phyloP scores from a whole-genome alignment of 768 basidiomycete genomes.

The Gyrodon lividus region DNA sequence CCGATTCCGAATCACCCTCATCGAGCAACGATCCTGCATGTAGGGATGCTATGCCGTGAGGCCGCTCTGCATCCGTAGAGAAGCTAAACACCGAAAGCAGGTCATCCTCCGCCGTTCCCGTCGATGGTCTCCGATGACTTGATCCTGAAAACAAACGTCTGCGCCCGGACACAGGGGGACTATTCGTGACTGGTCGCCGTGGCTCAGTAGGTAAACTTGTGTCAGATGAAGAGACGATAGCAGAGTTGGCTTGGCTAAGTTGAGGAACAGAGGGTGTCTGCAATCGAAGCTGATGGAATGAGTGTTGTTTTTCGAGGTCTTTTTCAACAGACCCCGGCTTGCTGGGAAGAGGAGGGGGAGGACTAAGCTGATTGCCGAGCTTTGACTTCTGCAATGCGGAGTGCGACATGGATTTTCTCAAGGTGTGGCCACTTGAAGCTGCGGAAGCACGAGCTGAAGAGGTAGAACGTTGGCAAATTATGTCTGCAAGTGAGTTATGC shows the following conservation, averaged over 20 bases:
- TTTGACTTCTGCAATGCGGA: conserved; percentile 45
- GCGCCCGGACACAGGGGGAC: conserved; percentile 33
- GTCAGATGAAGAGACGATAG: conserved; percentile 5
- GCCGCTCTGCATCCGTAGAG: conserved; percentile 42
- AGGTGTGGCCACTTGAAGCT: conserved; percentile 31
- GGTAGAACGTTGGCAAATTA: neutral
- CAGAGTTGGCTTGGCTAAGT: conserved; percentile 27
- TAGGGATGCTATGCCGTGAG: conserved; percentile 19
- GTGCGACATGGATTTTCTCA: conserved; percentile 57
- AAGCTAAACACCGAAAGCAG: conserved; percentile 53
- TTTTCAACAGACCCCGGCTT: conserved; percentile 34
- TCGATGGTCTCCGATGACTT: conserved; percentile 51
- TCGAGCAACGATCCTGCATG: conserved; percentile 47
- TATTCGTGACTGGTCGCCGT: conserved; percentile 1
- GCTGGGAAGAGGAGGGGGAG: conserved; percentile 17
- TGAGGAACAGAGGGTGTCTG: conserved; percentile 51
- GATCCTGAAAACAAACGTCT: conserved; percentile 65
- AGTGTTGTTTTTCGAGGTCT: conserved; percentile 53
- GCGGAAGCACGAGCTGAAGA: conserved; percentile 16
- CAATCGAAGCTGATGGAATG: conserved; percentile 58
- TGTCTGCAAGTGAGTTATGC: conserved; percentile 3
- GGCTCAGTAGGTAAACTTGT: conserved; percentile 5
- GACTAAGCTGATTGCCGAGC: conserved; percentile 18
- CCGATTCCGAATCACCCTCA: conserved; percentile 37
- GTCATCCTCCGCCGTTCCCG: conserved; percentile 53